These are phyloP conservation scores for Colletotrichum cordylinicola DNA, from an alignment of 2,329 filamentous ascomycete genomes.

Conservation along the genomic window DNA sequence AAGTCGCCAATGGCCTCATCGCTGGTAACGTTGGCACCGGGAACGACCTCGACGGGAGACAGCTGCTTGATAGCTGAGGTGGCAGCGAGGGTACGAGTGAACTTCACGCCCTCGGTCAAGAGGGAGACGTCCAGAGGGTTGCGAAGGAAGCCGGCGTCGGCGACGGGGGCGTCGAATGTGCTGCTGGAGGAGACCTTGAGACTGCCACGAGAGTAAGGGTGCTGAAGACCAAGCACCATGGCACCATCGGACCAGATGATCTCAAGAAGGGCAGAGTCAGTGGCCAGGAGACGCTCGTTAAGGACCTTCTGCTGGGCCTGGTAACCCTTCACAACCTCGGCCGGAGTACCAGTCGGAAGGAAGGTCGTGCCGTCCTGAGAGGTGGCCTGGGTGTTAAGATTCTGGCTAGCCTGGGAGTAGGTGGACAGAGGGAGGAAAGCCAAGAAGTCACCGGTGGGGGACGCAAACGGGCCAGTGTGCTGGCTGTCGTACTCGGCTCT, in stretches of 20 bases:
- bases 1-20: conserved; percentile 13
- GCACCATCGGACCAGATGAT: conserved; percentile 37
- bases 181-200: conserved; percentile 41
- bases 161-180: conserved; percentile 36
- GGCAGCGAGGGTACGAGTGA: conserved; percentile 36
- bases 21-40: conserved; percentile 11
- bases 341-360: conserved; percentile 36
- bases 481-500: conserved; percentile 33
- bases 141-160: conserved; percentile 43
- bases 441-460: conserved; percentile 26
- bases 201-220: conserved; percentile 44
- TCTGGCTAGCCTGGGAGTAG: conserved; percentile 29
- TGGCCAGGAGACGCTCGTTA: conserved; percentile 31
- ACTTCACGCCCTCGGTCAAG: conserved; percentile 31
- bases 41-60: conserved; percentile 14
- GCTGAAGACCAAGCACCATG: conserved; percentile 37
- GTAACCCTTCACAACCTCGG: conserved; percentile 43
- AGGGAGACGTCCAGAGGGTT: conserved; percentile 43
- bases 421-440: conserved; percentile 26
- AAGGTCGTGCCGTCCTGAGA: conserved; percentile 37
- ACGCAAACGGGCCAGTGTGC: conserved; percentile 34
- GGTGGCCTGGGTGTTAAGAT: conserved; percentile 32
- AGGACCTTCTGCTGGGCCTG: conserved; percentile 37
- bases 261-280: conserved; percentile 30
- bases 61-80: conserved; percentile 1